These are phyloP conservation scores for Bipolaris sorokiniana DNA, from an alignment of 2,329 filamentous ascomycete genomes.

Conservation along the genomic window DNA sequence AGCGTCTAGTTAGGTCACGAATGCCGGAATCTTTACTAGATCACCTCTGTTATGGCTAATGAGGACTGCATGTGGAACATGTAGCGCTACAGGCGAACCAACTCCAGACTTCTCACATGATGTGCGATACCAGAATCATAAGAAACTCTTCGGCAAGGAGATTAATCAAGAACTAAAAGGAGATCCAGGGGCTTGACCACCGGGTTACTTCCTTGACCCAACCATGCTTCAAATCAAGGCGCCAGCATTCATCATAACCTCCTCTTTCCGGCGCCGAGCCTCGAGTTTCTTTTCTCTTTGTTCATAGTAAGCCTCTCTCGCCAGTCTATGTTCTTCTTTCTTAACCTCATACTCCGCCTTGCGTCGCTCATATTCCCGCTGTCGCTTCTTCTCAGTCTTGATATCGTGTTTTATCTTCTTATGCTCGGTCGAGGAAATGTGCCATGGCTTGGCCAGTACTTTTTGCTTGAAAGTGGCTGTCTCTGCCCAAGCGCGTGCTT, in stretches of 20 bases:
- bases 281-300: slow-evolving; percentile 51
- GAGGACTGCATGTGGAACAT: too few species aligned
- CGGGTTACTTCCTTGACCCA: neutral
- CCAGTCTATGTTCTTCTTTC: slow-evolving; percentile 41
- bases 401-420: slow-evolving; percentile 48
- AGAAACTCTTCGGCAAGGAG: too few species aligned
- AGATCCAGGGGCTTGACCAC: too few species aligned
- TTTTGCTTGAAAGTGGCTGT: slow-evolving; percentile 57
- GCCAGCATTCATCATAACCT: slow-evolving; percentile 51
- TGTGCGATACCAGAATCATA: too few species aligned
- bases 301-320: slow-evolving; percentile 38
- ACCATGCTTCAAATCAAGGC: slow-evolving; percentile 42
- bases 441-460: slow-evolving; percentile 62
- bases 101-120: too few species aligned
- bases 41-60: too few species aligned
- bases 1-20: too few species aligned
- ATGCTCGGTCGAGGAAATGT: slow-evolving; percentile 53
- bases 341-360: slow-evolving; percentile 45
- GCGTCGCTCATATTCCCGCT: slow-evolving; percentile 39
- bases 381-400: slow-evolving; percentile 51
- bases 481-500: slow-evolving; percentile 61
- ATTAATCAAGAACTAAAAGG: neutral
- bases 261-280: slow-evolving; percentile 52
- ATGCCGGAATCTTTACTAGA: too few species aligned
- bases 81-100: too few species aligned